Base-by-base conservation (phyloP, 495 filamentous ascomycete genomes). In the Xylaria flabelliformis region DNA sequence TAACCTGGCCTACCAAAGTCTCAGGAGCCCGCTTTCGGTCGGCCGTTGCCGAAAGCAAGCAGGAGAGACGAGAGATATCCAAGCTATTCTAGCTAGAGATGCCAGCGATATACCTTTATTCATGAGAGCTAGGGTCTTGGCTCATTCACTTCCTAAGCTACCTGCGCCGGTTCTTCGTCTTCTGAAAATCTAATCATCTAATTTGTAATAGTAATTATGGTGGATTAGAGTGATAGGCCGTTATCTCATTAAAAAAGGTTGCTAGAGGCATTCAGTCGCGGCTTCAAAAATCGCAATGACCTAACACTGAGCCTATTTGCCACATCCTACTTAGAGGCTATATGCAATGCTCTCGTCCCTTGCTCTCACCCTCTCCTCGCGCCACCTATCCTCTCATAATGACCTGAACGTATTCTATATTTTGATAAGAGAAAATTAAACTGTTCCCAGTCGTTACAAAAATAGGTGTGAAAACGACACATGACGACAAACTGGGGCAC, bases 41-140 rank as follows among this genome's bases (percentile, higher is more conserved):
- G 73, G 74, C 58, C 75, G 64, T 50, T 79, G 53, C 77, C 77
- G 74, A 79, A 67, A 69, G 50, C 63, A 69, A 70, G 29, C 61
- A 39, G 67, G 70, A 62, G 44, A 42, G n/a, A 51, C 39, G 24
- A 48, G 36, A 36, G 2, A 8, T 46, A 48, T 36, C 26, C 62
- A 29, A 62, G 24, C 26, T n/a, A 42, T 36, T 59, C 19, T 50
- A 56, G 64, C 46, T 64, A 46, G 32, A 26, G 46, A 32, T 44
- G 19, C 36, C 24, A 56, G 7, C n/a, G 4, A 21, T 24, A 32
- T 64, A 15, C 13, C 26, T 56, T 32, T 9, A 64, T 64, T 12
- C 12, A 42, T 9, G 3, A 55, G 5, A n/a, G 32, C 24, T 68
- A 44, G 10, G 42, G 44, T n/a, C 21, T 34, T 48, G 24, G 21